Conservation (phyloP, 257 asterid genomes). For the Salvia rosmarinus region DNA sequence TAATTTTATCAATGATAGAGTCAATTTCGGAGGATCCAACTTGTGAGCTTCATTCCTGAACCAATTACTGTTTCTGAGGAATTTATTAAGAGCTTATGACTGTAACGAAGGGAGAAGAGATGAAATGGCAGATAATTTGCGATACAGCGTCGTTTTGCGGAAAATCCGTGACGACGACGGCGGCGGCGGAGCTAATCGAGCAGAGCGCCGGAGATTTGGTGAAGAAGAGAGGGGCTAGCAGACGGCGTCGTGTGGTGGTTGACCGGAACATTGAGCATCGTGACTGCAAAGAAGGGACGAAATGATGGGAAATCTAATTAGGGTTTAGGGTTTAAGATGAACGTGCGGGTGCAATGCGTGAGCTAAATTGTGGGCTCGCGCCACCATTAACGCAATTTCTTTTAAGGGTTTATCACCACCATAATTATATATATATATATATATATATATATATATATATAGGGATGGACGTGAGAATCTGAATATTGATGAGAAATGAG, state of each 20-base stretch:
- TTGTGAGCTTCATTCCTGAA: constrained; percentile 40
- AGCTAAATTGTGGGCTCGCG: neutral
- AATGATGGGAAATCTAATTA: neutral
- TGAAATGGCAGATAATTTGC: constrained; percentile 47
- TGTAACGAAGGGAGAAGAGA: constrained; percentile 27
- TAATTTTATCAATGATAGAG: constrained; percentile 44
- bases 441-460: too few species aligned
- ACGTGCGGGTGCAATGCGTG: neutral
- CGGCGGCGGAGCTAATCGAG: constrained; percentile 43
- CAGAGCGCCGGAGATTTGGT: constrained; percentile 28
- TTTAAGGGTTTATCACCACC: too few species aligned
- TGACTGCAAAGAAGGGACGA: constrained; percentile 21
- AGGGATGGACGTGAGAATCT: too few species aligned
- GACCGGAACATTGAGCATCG: constrained; percentile 48
- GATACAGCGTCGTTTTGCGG: constrained; percentile 43
- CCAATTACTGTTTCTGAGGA: constrained; percentile 37
- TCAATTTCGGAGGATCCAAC: constrained; percentile 54
- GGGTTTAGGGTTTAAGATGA: constrained; percentile 54
- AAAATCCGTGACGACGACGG: constrained; percentile 38
- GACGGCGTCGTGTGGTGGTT: constrained; percentile 38
- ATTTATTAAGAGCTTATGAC: constrained; percentile 34
- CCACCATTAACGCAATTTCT: neutral
- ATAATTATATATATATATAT: too few species aligned
- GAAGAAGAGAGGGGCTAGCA: constrained; percentile 31
- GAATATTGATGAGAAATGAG: too few species aligned